Conservation (phyloP, 768 basidiomycete genomes). For the Rubroboletus satanas region DNA sequence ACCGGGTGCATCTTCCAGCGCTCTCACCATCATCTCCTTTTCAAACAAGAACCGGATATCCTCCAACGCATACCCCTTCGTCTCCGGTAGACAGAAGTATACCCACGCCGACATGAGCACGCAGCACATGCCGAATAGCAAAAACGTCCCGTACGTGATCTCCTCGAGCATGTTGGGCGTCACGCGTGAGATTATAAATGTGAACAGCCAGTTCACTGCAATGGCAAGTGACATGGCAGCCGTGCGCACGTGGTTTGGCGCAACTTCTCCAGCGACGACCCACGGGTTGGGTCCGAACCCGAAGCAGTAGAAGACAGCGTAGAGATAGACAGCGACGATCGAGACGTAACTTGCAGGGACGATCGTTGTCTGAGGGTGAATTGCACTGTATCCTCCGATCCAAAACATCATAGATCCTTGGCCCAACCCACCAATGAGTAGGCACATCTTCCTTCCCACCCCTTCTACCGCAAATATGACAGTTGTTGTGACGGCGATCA, state of each 20-base stretch:
- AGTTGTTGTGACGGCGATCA: conserved; percentile 38
- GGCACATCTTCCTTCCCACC: conserved; percentile 46
- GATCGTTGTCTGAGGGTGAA: conserved; percentile 28
- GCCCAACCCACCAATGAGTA: conserved; percentile 47
- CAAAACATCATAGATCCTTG: conserved; percentile 41
- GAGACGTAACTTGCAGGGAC: conserved; percentile 37
- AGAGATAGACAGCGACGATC: conserved; percentile 37
- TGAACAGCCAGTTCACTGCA: conserved; percentile 34
- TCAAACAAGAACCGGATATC: conserved; percentile 39
- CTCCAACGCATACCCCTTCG: conserved; percentile 37
- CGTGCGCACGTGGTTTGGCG: conserved; percentile 37
- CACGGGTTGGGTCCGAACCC: conserved; percentile 32
- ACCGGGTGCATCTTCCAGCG: conserved; percentile 34
- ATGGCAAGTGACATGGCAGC: conserved; percentile 34
- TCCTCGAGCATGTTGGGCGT: conserved; percentile 36
- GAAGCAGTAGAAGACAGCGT: conserved; percentile 35
- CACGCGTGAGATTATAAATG: conserved; percentile 36
- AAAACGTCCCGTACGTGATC: conserved; percentile 32
- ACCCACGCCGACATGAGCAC: conserved; percentile 34
- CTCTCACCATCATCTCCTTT: conserved; percentile 30
- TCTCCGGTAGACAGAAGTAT: conserved; percentile 40
- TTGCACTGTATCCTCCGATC: conserved; percentile 33
- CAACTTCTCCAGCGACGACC: conserved; percentile 34
- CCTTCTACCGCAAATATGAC: conserved; percentile 47
- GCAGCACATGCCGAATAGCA: conserved; percentile 32